Evolutionary conservation across 352 stramenopile genomes (phyloP), one percentile per base, ranked within the genome.

Genomic region (Bremia lactucae): DNA sequence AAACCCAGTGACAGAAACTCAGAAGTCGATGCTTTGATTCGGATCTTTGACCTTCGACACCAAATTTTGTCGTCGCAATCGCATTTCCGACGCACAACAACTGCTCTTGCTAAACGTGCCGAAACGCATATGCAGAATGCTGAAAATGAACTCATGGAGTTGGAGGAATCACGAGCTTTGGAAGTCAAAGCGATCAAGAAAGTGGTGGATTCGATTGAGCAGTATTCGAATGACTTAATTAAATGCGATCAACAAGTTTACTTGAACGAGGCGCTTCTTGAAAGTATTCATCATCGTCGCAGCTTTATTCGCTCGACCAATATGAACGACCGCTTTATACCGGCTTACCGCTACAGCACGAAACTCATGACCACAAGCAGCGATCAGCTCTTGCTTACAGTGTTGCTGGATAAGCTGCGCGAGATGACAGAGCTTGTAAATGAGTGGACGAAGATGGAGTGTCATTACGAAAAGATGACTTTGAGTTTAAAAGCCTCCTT

Each of bases 391-490:
- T 51, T 88, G 20, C 42, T 78, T n/a, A 88, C 75, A 0, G 69
- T 88, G 15, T 49, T 88, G 42, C 42, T 83, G 10, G 70, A 88
- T 42, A 85, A 86, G 42, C 57, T 88, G 3, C 66, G 62, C 10
- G 64, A 66, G 14, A 66, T 84, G 8, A 68, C 70, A 6, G 47
- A 55, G 1, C 72, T 63, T 2, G 53, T 88, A 16, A 86, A 86
- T 24, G 72, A 88, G 38, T 88, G 75, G 75, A 56, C 65, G 19
- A 76, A 72, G 43, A 88, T 86, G 70, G 70, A 84, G 43, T 42
- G 23, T 1, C 75, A 88, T 51, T 88, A 79, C 28, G 57, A 74
- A 31, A 69, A 59, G 18, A 84, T 82, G 68, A 77, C 72, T 13
- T 49, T 60, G 4, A 79, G 46, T 28, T 49, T 83, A 35, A 58